Percentiles rank a stretch among this genome's conserved stretches.
phyloP scores from a whole-genome alignment of 352 stramenopile species.

The Pythium pectinolyticum region DNA sequence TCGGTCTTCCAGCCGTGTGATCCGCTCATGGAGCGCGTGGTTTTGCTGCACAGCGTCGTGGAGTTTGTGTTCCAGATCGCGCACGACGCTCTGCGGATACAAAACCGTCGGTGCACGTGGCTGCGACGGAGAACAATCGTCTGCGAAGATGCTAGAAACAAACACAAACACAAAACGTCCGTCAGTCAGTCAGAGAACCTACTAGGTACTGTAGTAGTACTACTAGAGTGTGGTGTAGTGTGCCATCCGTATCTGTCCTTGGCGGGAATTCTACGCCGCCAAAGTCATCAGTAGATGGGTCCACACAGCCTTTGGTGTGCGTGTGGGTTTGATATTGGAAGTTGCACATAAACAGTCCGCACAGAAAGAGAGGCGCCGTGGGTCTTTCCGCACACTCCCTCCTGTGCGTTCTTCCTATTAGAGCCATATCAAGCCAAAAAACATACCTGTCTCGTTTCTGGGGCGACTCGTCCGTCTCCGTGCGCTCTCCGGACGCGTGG shows the following conservation, averaged over 20 bases:
- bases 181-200: not conserved
- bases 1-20: constrained; percentile 36
- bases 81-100: constrained; percentile 28
- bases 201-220: too few relatives aligned
- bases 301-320: too few relatives aligned
- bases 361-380: not conserved
- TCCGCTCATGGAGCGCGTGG: constrained; percentile 36
- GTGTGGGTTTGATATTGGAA: constrained; percentile 30
- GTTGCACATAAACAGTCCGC: not conserved
- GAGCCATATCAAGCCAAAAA: constrained; percentile 4
- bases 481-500: constrained; percentile 44
- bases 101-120: constrained; percentile 11
- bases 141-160: constrained; percentile 25
- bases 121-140: constrained; percentile 17
- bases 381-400: not conserved
- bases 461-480: constrained; percentile 53
- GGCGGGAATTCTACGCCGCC: constrained; percentile 77
- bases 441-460: constrained; percentile 50
- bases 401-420: constrained; percentile 6
- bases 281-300: constrained; percentile 89
- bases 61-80: constrained; percentile 26
- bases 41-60: constrained; percentile 40
- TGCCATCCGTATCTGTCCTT: constrained; percentile 91
- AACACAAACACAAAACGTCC: not conserved
- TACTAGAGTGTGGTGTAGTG: constrained; percentile 28